Base-by-base conservation (phyloP, 1,139 yeast species). In the Suhomyces bribrorum region DNA sequence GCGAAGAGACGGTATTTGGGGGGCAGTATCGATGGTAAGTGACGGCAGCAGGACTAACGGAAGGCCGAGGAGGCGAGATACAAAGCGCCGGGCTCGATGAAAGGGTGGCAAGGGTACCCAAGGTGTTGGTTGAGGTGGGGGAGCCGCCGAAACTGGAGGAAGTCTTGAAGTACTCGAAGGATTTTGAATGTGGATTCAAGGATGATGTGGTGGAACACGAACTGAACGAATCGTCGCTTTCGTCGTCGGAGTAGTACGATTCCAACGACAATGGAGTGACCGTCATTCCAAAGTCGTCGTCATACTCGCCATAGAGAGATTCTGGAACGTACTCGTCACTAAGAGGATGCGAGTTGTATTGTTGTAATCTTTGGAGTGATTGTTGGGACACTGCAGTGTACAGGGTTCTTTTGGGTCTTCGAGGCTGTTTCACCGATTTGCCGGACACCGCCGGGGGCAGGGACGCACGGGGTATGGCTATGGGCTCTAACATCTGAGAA, bases 291-390 rank as follows among this genome's bases (percentile, higher is more conserved):
- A 22, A 11, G 6, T 37, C 43, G 17, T 32, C 41, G 11, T 39
- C 43, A 27, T n/a, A 23, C 7, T 40, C 44, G 2, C 30, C 33
- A 16, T 27, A 34, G n/a, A 37, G 25, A 5, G 33, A 18, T 4
- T 27, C 35, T 2, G 43, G 37, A 9, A 43, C 46, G 26, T 43
- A 43, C 30, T 43, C 46, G 30, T 43, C 46, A 27, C 46, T 43
- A 16, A 43, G 28, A 7, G 41, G 41, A 17, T 43, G 46, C 26
- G 28, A 14, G 29, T 31, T 16, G 37, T 37, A 40, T 26, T 40
- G 40, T 25, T 40, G 41, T 14, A 34, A 36, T 12, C 45, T 28
- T 27, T 38, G 41, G 14, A 43, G 15, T n/a, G 42, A 35, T 23
- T 30, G 41, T 13, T 36, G 40, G 12, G 37, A 37, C 15, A 40